A percentile compares a stretch with the other conserved stretches of the same genome.
phyloP scores from a whole-genome alignment of 495 filamentous ascomycete genomes.

The Tuber indicum region DNA sequence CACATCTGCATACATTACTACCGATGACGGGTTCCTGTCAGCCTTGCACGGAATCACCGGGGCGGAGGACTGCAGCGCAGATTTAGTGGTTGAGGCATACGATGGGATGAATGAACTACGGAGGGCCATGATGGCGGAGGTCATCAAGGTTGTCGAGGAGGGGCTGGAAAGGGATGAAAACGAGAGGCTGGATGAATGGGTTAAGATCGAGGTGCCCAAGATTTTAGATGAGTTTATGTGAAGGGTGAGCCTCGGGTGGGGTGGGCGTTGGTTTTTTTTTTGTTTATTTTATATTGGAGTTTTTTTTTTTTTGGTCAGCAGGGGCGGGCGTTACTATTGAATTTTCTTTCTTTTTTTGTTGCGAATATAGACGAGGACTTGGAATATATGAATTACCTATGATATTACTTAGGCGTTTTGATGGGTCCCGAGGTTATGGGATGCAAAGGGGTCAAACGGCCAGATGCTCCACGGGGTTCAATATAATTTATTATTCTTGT shows the following conservation, averaged over 20 bases:
- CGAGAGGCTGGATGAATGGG: background rate
- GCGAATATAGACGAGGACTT: background rate
- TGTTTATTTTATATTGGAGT: background rate
- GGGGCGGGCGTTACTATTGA: background rate
- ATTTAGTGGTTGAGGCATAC: background rate
- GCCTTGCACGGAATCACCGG: background rate
- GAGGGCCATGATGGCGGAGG: background rate
- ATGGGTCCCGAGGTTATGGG: too few relatives aligned
- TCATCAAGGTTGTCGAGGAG: slow-evolving; percentile 2
- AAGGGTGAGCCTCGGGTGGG: background rate
- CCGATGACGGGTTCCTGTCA: background rate
- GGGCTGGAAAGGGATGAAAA: background rate
- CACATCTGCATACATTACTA: background rate
- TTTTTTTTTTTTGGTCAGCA: background rate
- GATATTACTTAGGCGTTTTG: too few relatives aligned
- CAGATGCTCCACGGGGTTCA: too few relatives aligned
- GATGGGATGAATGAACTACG: background rate
- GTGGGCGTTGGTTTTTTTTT: background rate
- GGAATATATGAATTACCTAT: background rate
- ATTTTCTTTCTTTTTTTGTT: background rate
- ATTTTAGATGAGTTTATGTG: background rate
- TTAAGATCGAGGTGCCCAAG: background rate
- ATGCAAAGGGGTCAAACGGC: too few relatives aligned
- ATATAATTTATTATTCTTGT: too few relatives aligned
- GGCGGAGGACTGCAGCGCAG: background rate